Conservation (phyloP, 495 filamentous ascomycete genomes). For the Venustampulla echinocandica region DNA sequence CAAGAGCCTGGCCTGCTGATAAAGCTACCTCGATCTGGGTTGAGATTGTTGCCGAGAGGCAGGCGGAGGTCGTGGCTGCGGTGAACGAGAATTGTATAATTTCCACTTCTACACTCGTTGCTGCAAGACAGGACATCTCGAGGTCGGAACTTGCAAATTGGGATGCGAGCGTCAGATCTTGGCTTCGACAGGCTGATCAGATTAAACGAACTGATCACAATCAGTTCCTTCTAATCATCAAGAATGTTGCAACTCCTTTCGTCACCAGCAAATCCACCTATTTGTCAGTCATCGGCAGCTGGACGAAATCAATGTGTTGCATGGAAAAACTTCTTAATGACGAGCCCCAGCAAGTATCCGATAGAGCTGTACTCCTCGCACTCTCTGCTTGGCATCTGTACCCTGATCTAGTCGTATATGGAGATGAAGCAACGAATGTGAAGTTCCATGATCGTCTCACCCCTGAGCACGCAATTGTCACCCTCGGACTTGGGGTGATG, state of each 20-base stretch:
- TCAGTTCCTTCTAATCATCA: slow-evolving; percentile 8
- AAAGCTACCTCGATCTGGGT: slow-evolving; percentile 31
- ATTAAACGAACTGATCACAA: slow-evolving; percentile 15
- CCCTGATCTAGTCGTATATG: slow-evolving; percentile 25
- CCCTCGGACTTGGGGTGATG: not conserved
- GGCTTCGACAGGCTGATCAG: slow-evolving; percentile 27
- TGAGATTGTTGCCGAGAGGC: slow-evolving; percentile 23
- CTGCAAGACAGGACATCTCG: not conserved
- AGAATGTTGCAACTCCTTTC: slow-evolving; percentile 6
- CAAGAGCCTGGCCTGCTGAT: not conserved
- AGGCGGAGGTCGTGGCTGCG: slow-evolving; percentile 8
- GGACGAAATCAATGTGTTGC: slow-evolving; percentile 8
- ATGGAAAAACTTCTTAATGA: slow-evolving; percentile 17
- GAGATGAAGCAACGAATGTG: not conserved
- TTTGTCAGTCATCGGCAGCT: slow-evolving; percentile 24
- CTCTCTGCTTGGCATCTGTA: slow-evolving; percentile 33
- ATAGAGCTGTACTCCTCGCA: slow-evolving; percentile 25
- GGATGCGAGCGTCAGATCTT: slow-evolving; percentile 32
- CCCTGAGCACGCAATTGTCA: not conserved
- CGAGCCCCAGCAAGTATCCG: slow-evolving; percentile 14
- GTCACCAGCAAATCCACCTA: slow-evolving; percentile 17
- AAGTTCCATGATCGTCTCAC: not conserved
- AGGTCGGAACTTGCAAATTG: slow-evolving; percentile 13
- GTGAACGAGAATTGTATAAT: not conserved
- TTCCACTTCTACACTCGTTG: not conserved